Base-by-base conservation (phyloP, 768 basidiomycete genomes). In the Boletellus ananiceps region DNA sequence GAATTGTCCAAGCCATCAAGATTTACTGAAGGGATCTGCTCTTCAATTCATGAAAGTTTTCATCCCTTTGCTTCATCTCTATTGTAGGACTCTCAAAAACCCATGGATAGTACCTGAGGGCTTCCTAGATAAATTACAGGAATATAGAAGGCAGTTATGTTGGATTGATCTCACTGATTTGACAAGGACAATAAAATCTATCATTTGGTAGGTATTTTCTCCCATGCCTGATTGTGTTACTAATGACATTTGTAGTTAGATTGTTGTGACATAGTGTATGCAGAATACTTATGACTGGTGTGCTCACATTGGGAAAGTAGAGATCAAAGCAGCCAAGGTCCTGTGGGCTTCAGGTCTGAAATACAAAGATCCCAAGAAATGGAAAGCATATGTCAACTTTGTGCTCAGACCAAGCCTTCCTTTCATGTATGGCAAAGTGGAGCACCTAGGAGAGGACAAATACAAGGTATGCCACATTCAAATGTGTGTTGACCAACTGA, bases 231-330 rank as follows among this genome's bases (percentile, higher is more conserved):
- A n/a, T n/a, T n/a, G n/a, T n/a, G n/a, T n/a, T n/a, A n/a, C n/a
- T n/a, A n/a, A n/a, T n/a, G n/a, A n/a, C n/a, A n/a, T n/a, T n/a
- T n/a, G n/a, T n/a, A n/a, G n/a, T n/a, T n/a, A n/a, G n/a, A n/a
- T n/a, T n/a, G n/a, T n/a, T n/a, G n/a, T n/a, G n/a, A n/a, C n/a
- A 6, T 37, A 39, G 38, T 47, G 36, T 9, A 39, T 47, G 46
- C 46, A 47, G 2, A 47, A 40, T 14, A 40, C n/a, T 16, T 47
- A 47, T n/a, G 39, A 47, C 1, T 47, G 46, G 46, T 21, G 8
- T 13, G 33, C 38, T 8, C 31, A 25, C 27, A 47, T 47, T 16
- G 39, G 39, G 1, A 47, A 33, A n/a, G 46, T 38, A 1, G 31
- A 18, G 4, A 13, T 34, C n/a, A 29, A 47, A 5, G 38, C 38